phyloP scores from a whole-genome alignment of 768 basidiomycete genomes.

The Naematelia aurantialba region DNA sequence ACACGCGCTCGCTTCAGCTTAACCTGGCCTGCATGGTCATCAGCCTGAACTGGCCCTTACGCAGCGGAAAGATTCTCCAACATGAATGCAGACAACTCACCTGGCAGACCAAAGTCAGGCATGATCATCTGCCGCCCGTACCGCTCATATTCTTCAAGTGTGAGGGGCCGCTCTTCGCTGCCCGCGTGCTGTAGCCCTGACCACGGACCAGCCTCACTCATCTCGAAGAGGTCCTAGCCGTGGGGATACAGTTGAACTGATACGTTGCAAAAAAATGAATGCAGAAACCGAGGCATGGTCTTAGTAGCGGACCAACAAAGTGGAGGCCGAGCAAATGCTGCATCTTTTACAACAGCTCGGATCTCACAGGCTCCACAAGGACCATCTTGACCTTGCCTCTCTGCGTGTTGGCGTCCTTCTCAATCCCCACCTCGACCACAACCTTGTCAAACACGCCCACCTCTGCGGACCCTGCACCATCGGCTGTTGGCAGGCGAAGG shows the following conservation, averaged over 20 bases:
- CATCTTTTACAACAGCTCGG: constrained; percentile 29
- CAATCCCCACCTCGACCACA: constrained; percentile 79
- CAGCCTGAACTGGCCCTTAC: background rate
- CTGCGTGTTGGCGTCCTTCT: constrained; percentile 92
- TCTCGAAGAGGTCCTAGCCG: no score
- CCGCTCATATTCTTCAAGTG: constrained; percentile 67
- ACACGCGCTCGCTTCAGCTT: constrained; percentile 72
- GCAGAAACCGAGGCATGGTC: background rate
- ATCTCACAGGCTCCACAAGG: constrained; percentile 40
- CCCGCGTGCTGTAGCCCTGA: background rate
- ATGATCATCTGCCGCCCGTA: constrained; percentile 98
- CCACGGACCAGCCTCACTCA: background rate
- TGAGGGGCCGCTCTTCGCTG: constrained; percentile 21
- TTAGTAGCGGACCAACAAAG: background rate
- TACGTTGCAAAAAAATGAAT: background rate
- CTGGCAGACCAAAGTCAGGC: constrained; percentile 78
- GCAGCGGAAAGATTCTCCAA: background rate
- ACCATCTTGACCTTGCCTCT: constrained; percentile 68
- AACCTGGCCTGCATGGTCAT: constrained; percentile 63
- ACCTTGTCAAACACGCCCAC: constrained; percentile 94
- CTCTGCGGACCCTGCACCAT: constrained; percentile 53
- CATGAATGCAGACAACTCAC: constrained; percentile 51
- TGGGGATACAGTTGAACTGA: no score
- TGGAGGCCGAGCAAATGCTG: background rate
- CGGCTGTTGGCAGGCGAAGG: constrained; percentile 51